phyloP scores from a whole-genome alignment of 2,329 filamentous ascomycete genomes.

The Zasmidium citrigriseum region DNA sequence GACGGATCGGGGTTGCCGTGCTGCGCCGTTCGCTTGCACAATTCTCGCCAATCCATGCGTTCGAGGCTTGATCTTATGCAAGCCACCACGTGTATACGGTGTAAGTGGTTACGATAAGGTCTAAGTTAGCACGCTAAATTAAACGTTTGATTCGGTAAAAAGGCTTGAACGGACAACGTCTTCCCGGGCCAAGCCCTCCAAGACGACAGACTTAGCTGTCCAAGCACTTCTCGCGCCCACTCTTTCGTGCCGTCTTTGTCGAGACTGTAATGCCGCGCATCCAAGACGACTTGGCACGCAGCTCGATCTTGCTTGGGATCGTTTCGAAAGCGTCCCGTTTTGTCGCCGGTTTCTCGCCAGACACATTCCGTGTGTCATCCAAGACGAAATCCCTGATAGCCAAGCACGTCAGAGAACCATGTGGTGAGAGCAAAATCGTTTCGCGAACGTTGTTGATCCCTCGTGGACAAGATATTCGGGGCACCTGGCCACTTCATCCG shows the following conservation, averaged over 20 bases:
- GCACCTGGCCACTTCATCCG: too few relatives aligned
- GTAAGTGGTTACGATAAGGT: conserved; percentile 5
- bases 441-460: too few relatives aligned
- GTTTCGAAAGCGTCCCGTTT: too few relatives aligned
- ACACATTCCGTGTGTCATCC: too few relatives aligned
- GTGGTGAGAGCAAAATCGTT: too few relatives aligned
- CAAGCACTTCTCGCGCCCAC: background rate
- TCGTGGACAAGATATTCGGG: too few relatives aligned
- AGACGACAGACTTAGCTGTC: background rate
- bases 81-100: conserved; percentile 5
- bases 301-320: background rate
- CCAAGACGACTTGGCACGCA: background rate
- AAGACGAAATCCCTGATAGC: too few relatives aligned
- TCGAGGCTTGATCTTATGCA: conserved; percentile 5
- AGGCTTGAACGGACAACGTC: conserved; percentile 5
- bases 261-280: background rate
- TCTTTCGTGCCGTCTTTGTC: background rate
- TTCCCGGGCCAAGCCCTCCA: background rate
- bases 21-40: background rate
- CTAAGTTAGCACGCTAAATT: background rate
- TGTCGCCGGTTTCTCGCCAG: too few relatives aligned
- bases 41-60: background rate
- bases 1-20: background rate
- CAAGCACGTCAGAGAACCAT: too few relatives aligned
- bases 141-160: background rate